Conservation (phyloP, 2,329 filamentous ascomycete species). For the Cyphellophora attinorum region DNA sequence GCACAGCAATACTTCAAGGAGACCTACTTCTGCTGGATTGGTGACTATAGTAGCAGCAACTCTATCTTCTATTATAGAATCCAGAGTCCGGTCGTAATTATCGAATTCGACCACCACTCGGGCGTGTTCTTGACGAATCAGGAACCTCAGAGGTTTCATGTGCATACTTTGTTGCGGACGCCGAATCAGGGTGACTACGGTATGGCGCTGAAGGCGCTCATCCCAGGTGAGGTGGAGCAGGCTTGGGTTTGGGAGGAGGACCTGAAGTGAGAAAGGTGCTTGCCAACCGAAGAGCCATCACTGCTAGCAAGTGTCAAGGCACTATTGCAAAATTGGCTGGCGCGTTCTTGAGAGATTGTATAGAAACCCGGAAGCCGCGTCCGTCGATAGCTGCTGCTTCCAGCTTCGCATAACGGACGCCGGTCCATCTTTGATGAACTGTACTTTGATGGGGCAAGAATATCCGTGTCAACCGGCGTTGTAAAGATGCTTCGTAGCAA, state of each 20-base stretch:
- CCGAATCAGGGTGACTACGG: constrained; percentile 74
- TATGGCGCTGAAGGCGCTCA: constrained; percentile 35
- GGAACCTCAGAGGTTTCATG: constrained; percentile 68
- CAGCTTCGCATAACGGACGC: too few relatives aligned
- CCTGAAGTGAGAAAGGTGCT: too few relatives aligned
- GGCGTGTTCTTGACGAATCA: constrained; percentile 67
- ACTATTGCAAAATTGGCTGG: too few relatives aligned
- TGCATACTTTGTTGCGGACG: constrained; percentile 62
- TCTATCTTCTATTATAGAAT: constrained; percentile 72
- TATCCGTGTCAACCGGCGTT: too few relatives aligned
- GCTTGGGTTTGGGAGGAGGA: constrained; percentile 25
- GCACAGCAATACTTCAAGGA: constrained; percentile 51
- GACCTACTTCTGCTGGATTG: constrained; percentile 75
- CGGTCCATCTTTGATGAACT: too few relatives aligned
- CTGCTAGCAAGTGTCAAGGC: too few relatives aligned
- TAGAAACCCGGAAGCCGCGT: too few relatives aligned
- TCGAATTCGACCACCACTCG: constrained; percentile 73
- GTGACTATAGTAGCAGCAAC: constrained; percentile 48
- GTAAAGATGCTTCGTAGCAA: too few relatives aligned
- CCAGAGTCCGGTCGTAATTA: constrained; percentile 63
- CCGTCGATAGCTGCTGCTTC: too few relatives aligned
- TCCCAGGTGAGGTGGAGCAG: constrained; percentile 25
- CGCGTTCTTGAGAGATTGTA: too few relatives aligned
- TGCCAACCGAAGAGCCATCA: too few relatives aligned
- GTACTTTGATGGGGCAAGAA: too few relatives aligned